Conservation (phyloP, 441 rosid genomes). For the Aquilaria agallochum region DNA sequence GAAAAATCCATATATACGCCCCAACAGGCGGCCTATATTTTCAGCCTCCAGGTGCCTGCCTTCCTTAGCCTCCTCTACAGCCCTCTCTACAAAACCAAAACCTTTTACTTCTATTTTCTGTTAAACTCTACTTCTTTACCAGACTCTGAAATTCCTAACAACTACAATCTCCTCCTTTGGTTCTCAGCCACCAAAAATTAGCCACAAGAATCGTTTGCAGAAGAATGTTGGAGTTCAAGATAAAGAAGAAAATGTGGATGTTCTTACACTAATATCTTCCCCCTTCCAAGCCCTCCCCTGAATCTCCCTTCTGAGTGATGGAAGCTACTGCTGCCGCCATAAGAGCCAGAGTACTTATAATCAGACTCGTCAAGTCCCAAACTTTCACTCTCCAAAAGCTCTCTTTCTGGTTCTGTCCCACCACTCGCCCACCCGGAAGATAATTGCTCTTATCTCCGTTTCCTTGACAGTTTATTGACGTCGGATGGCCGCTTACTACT, state of each 20-base stretch:
- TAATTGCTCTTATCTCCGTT: background rate
- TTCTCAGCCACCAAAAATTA: no score
- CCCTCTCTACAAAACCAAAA: constrained; percentile 4
- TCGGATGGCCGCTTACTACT: constrained; percentile 27
- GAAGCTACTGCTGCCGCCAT: constrained; percentile 25
- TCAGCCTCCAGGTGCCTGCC: constrained; percentile 7
- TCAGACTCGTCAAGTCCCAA: constrained; percentile 28
- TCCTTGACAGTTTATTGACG: background rate
- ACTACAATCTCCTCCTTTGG: constrained; percentile 17
- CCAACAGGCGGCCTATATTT: background rate
- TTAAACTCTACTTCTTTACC: background rate
- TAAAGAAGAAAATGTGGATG: constrained; percentile 43
- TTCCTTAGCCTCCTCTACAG: constrained; percentile 17
- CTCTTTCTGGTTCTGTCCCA: constrained; percentile 59
- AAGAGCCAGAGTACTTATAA: constrained; percentile 11
- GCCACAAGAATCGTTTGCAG: constrained; percentile 8
- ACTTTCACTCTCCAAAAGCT: constrained; percentile 45
- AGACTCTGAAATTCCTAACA: constrained; percentile 12
- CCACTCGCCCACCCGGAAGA: constrained; percentile 54
- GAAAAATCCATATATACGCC: no score
- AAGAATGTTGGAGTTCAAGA: constrained; percentile 31
- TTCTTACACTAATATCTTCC: constrained; percentile 20
- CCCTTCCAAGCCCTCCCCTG: constrained; percentile 10
- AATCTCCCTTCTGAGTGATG: constrained; percentile 30
- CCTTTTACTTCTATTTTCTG: background rate